phyloP scores from a whole-genome alignment of 257 asterid species.

The Nicotiana undulata region DNA sequence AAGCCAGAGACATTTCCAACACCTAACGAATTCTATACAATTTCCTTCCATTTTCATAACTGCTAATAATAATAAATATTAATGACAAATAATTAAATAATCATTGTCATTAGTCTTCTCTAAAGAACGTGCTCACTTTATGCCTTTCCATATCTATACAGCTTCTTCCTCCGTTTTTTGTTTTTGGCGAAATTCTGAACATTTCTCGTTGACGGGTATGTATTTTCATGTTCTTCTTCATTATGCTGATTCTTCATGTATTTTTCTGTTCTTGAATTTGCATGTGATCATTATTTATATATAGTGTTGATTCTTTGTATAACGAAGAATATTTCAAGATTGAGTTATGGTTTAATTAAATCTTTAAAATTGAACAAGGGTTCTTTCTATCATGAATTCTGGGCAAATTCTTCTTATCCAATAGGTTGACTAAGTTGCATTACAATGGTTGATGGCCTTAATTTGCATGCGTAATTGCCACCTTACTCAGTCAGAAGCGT shows the following conservation, averaged over 20 bases:
- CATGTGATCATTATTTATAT: not conserved
- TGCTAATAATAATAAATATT: not conserved
- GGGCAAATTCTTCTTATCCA: not conserved
- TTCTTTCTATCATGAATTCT: not conserved
- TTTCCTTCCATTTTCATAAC: constrained; percentile 6
- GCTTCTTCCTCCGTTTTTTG: not conserved
- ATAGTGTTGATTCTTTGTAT: not conserved
- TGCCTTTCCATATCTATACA: not conserved
- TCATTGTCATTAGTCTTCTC: constrained; percentile 10
- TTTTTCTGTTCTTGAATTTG: not conserved
- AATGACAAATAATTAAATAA: not conserved
- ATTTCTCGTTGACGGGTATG: not conserved
- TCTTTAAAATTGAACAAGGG: not conserved
- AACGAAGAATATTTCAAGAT: not conserved
- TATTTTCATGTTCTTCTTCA: not conserved
- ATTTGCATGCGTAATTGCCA: not conserved
- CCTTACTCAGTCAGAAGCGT: not conserved
- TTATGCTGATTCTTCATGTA: not conserved
- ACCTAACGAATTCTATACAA: not conserved
- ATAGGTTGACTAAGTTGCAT: too few species aligned
- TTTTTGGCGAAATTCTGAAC: not conserved
- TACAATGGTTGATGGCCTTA: not conserved
- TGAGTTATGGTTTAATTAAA: not conserved
- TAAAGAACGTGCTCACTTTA: constrained; percentile 1
- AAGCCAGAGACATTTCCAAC: not conserved